Evolutionary conservation across 2,329 filamentous ascomycete species (phyloP).

Genomic region (Stachybotrys elegans): DNA sequence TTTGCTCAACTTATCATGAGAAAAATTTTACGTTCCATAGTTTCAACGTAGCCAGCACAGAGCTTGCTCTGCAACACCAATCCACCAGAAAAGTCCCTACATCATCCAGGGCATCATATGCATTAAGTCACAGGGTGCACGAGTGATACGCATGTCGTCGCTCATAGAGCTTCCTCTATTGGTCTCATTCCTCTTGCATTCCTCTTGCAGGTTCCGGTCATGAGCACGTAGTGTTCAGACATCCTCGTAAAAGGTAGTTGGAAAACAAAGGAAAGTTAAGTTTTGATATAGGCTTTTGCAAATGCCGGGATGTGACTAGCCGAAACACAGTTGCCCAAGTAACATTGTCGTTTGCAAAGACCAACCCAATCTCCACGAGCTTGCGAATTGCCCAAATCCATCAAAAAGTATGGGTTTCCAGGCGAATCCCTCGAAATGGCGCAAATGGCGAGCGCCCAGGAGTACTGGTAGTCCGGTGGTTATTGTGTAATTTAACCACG

Average conservation of each 20-base stretch:
- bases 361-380: conserved; percentile 33
- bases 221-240: conserved; percentile 24
- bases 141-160: too few species aligned
- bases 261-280: conserved; percentile 31
- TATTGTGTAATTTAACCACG: too few species aligned
- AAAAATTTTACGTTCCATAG: too few species aligned
- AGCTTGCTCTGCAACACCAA: too few species aligned
- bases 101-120: too few species aligned
- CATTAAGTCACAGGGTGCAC: too few species aligned
- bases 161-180: too few species aligned
- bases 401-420: conserved; percentile 24
- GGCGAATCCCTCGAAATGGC: conserved; percentile 14
- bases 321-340: conserved; percentile 40
- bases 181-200: too few species aligned
- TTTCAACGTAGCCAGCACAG: too few species aligned
- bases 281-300: conserved; percentile 12
- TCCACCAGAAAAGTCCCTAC: too few species aligned
- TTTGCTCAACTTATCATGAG: too few species aligned
- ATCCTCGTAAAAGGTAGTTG: conserved; percentile 26
- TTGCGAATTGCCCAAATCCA: conserved; percentile 29
- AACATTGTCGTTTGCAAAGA: conserved; percentile 34
- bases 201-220: too few species aligned
- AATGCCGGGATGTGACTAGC: conserved; percentile 31
- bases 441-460: conserved; percentile 18
- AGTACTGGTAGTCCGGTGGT: conserved; percentile 17